Evolutionary conservation across 2,329 filamentous ascomycete genomes (phyloP).

Genomic region (Colletotrichum shisoi): DNA sequence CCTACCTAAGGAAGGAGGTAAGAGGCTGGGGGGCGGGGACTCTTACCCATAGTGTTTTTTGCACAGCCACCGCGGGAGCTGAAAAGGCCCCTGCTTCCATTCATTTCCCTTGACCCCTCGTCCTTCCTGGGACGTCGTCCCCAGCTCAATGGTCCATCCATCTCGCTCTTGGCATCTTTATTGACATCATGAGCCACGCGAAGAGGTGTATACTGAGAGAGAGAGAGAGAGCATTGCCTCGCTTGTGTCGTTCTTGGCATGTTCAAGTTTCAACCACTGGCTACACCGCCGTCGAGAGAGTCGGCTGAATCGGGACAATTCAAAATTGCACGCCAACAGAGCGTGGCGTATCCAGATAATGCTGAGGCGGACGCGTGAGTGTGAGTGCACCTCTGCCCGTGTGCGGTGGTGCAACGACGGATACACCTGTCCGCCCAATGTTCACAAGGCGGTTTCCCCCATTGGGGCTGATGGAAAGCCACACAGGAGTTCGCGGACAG

Average conservation of each 20-base stretch:
- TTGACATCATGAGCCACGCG: slow-evolving; percentile 10
- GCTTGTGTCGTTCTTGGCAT: not conserved
- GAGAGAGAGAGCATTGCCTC: not conserved
- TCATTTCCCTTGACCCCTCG: slow-evolving; percentile 19
- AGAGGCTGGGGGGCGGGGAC: slow-evolving; percentile 25
- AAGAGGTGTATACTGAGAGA: not conserved
- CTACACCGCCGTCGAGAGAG: slow-evolving; percentile 3
- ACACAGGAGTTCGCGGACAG: not conserved
- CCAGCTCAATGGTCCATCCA: not conserved
- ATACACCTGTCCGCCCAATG: not conserved
- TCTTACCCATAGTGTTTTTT: slow-evolving; percentile 10
- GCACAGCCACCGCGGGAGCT: slow-evolving; percentile 38
- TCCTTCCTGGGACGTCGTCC: slow-evolving; percentile 3
- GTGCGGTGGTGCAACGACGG: slow-evolving; percentile 8
- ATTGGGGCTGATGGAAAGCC: slow-evolving; percentile 16
- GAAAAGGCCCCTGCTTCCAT: slow-evolving; percentile 23
- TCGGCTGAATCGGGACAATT: slow-evolving; percentile 15
- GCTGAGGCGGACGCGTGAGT: slow-evolving; percentile 8
- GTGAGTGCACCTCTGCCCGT: not conserved
- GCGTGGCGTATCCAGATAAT: slow-evolving; percentile 31
- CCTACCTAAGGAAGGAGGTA: not conserved
- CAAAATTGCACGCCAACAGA: slow-evolving; percentile 12
- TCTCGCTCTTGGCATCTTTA: slow-evolving; percentile 2
- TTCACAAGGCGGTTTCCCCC: slow-evolving; percentile 1
- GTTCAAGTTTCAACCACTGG: not conserved